Evolutionary conservation across 805 yeast genomes (phyloP).

Genomic region (Sungouiella thailandica): DNA sequence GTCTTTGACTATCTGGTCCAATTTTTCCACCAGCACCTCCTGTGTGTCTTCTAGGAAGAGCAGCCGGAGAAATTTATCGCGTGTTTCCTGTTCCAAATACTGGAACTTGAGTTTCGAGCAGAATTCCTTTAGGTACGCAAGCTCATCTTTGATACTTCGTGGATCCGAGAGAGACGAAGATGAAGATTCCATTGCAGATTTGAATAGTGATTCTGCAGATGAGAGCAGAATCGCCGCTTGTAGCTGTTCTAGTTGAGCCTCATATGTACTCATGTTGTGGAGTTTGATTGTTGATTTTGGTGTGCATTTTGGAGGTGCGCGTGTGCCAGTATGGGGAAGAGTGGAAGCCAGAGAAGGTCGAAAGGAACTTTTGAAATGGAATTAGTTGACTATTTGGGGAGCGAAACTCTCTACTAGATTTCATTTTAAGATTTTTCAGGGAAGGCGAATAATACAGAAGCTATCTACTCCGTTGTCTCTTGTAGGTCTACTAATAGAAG

Average conservation of each 20-base stretch:
- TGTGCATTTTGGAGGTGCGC: too few species aligned
- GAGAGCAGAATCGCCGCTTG: conserved; percentile 1
- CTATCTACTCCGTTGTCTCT: too few species aligned
- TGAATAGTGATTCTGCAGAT: conserved; percentile 9
- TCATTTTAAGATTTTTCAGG: too few species aligned
- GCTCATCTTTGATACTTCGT: conserved; percentile 20
- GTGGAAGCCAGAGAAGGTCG: too few species aligned
- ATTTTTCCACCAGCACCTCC: conserved; percentile 28
- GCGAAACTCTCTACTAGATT: too few species aligned
- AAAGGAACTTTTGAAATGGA: too few species aligned
- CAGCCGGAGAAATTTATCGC: conserved; percentile 57
- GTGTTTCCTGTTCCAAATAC: conserved; percentile 67
- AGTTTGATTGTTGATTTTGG: too few species aligned
- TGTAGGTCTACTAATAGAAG: too few species aligned
- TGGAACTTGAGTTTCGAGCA: conserved; percentile 56
- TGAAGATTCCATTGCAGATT: conserved; percentile 5
- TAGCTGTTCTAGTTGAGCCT: background rate
- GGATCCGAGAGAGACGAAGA: conserved; percentile 8
- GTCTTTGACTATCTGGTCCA: conserved; percentile 20
- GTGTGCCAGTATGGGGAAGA: too few species aligned
- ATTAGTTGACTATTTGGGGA: too few species aligned
- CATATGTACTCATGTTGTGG: background rate
- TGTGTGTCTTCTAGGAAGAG: conserved; percentile 33
- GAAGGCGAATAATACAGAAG: too few species aligned
- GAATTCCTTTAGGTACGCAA: conserved; percentile 33